Conservation (phyloP, 2,329 filamentous ascomycete species). For the Aspergillus phoenicis region DNA sequence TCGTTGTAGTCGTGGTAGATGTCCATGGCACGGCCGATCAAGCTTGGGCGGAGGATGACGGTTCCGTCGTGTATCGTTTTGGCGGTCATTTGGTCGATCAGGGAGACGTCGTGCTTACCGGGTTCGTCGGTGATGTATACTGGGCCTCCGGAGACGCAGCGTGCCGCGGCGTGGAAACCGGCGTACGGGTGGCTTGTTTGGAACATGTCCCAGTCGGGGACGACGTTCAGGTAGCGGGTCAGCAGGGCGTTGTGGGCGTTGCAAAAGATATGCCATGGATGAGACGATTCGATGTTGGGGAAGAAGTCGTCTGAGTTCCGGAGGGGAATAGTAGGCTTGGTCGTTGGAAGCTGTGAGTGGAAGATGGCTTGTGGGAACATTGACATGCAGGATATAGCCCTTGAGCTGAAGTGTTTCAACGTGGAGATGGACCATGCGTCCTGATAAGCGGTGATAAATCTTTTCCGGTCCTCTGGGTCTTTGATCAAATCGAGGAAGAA, state of each 20-base stretch:
- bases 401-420: slow-evolving; percentile 74
- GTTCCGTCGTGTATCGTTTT: slow-evolving; percentile 71
- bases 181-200: slow-evolving; percentile 71
- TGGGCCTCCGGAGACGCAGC: slow-evolving; percentile 86
- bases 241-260: slow-evolving; percentile 89
- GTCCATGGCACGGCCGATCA: slow-evolving; percentile 70
- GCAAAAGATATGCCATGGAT: slow-evolving; percentile 93
- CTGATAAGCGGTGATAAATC: slow-evolving; percentile 74
- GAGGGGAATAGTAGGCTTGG: slow-evolving; percentile 70
- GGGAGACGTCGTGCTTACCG: slow-evolving; percentile 71
- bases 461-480: slow-evolving; percentile 68
- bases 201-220: slow-evolving; percentile 84
- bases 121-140: slow-evolving; percentile 93
- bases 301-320: slow-evolving; percentile 93
- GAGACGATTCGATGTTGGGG: slow-evolving; percentile 75
- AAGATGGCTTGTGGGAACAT: slow-evolving; percentile 85
- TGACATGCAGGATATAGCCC: slow-evolving; percentile 92
- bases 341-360: slow-evolving; percentile 76
- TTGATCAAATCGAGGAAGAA: slow-evolving; percentile 80
- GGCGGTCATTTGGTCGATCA: slow-evolving; percentile 82
- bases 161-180: slow-evolving; percentile 83
- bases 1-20: slow-evolving; percentile 78
- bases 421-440: slow-evolving; percentile 82
- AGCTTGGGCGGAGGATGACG: slow-evolving; percentile 77
- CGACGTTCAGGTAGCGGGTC: slow-evolving; percentile 78